Percentiles rank a stretch among this genome's conserved stretches.
Conservation (phyloP, 345 rosid species). For the Bruguiera sexangula region DNA sequence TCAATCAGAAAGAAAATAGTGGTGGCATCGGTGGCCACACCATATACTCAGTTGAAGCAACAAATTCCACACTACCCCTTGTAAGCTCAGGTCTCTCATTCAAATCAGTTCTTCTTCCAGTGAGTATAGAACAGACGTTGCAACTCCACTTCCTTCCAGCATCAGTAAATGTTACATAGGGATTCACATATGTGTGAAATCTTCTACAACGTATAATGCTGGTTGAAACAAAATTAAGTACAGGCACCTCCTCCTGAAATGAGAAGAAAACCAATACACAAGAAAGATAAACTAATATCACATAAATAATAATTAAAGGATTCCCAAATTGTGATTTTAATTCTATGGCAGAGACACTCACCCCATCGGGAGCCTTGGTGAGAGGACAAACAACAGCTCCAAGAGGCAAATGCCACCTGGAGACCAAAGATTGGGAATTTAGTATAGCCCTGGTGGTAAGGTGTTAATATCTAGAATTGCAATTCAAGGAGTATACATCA, state of each 20-base stretch:
- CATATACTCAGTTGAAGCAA: conserved; percentile 99
- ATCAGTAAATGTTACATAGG: conserved; percentile 81
- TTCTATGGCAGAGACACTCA: conserved; percentile 37
- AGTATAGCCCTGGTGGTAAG: conserved; percentile 88
- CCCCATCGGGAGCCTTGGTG: conserved; percentile 92
- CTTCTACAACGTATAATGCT: conserved; percentile 97
- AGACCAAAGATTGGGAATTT: conserved; percentile 76
- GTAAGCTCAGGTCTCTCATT: conserved; percentile 95
- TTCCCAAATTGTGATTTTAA: conserved; percentile 10
- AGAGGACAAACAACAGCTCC: conserved; percentile 99
- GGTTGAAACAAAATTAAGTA: conserved; percentile 73
- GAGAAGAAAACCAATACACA: conserved; percentile 18
- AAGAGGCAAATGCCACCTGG: conserved; percentile 98
- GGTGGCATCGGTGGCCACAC: conserved; percentile 99
- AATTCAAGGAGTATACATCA: conserved; percentile 69
- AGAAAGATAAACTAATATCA: conserved; percentile 14
- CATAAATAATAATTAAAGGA: conserved; percentile 6
- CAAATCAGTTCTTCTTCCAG: conserved; percentile 82
- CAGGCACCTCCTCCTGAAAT: conserved; percentile 88
- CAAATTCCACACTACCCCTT: conserved; percentile 89
- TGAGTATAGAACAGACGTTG: conserved; percentile 82
- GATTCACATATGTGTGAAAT: conserved; percentile 95
- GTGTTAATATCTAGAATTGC: conserved; percentile 73
- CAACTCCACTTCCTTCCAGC: conserved; percentile 99
- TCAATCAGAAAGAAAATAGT: conserved; percentile 89